Evolutionary conservation across 129 eudicot genomes (phyloP), one percentile per base, ranked within the genome.

Genomic region (Saussurea involucrata): DNA sequence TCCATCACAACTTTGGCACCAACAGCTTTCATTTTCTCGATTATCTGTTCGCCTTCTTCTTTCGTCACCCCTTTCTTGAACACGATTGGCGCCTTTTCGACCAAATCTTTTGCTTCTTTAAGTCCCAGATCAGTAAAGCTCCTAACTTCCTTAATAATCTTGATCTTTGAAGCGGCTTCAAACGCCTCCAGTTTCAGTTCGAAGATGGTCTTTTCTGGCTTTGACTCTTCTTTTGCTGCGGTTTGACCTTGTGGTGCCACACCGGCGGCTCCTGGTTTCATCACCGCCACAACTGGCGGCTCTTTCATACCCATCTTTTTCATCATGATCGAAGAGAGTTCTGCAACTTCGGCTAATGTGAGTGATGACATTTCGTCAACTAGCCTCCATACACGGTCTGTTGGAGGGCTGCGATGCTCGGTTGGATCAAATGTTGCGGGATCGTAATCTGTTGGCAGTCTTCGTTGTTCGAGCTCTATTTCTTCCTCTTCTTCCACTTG

Each of bases 1-100:
- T 94, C 96, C 93, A 91, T 84, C 24, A 91, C 85, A 63, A 94
- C 98, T 68, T 83, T 91, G 24, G 97, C 98, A 58, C 98, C 98
- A 63, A 91, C 73, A 67, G 86, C 87, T 86, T 94, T 91, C 97
- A 93, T 87, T 82, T 91, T 93, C 92, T 89, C 89, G 7, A 91
- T 85, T 76, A 91, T 93, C 34, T 85, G 76, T 73, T 89, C 98
- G 8, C 85, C 96, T 75, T 94, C 98, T 73, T 93, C 97, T 85
- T 91, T 93, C 0, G 93, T 66, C 44, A 93, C 92, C 4, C 97
- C 97, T 79, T 85, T 89, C 69, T 93, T 93, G 64, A 93, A 75
- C 60, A 93, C 87, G 5, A 83, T 78, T 10, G 98, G 98, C 1
- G 87, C 66, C 80, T 94, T 94, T 78, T 94, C 98, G 60, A 93